Percentiles rank a stretch among this genome's conserved stretches.
Evolutionary conservation across 2,329 filamentous ascomycete genomes (phyloP).

Genomic region (Aspergillus glaucus): DNA sequence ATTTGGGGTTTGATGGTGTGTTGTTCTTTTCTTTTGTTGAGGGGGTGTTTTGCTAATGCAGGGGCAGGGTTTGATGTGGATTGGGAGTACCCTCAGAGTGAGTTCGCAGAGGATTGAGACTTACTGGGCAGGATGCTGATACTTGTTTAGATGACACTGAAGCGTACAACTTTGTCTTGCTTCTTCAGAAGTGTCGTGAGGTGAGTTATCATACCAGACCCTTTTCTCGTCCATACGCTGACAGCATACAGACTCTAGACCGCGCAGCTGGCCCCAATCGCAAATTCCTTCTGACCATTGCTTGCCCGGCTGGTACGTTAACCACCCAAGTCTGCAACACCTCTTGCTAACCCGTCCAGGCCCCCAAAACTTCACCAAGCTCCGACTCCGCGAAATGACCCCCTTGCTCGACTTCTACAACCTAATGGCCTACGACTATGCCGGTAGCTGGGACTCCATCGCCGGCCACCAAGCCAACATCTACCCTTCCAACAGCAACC

Average conservation of each 20-base stretch:
- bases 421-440: slow-evolving; percentile 77
- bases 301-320: slow-evolving; percentile 40
- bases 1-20: slow-evolving; percentile 62
- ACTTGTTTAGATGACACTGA: slow-evolving; percentile 31
- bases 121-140: slow-evolving; percentile 6
- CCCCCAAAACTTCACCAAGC: slow-evolving; percentile 36
- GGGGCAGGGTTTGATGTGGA: slow-evolving; percentile 38
- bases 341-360: slow-evolving; percentile 18
- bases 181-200: slow-evolving; percentile 38
- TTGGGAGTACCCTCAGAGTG: slow-evolving; percentile 43
- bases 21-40: slow-evolving; percentile 2
- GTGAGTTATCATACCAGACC: slow-evolving; percentile 16
- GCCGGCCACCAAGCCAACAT: slow-evolving; percentile 81
- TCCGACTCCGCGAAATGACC: slow-evolving; percentile 41
- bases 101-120: background rate
- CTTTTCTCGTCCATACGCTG: slow-evolving; percentile 2
- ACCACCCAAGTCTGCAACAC: background rate
- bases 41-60: background rate
- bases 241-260: slow-evolving; percentile 27
- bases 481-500: slow-evolving; percentile 53
- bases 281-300: slow-evolving; percentile 45
- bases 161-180: slow-evolving; percentile 37
- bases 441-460: slow-evolving; percentile 68
- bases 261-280: slow-evolving; percentile 33
- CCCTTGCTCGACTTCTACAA: slow-evolving; percentile 49